Evolutionary conservation across 352 stramenopile genomes (phyloP).

Genomic region (Phytopythium ostracodes): DNA sequence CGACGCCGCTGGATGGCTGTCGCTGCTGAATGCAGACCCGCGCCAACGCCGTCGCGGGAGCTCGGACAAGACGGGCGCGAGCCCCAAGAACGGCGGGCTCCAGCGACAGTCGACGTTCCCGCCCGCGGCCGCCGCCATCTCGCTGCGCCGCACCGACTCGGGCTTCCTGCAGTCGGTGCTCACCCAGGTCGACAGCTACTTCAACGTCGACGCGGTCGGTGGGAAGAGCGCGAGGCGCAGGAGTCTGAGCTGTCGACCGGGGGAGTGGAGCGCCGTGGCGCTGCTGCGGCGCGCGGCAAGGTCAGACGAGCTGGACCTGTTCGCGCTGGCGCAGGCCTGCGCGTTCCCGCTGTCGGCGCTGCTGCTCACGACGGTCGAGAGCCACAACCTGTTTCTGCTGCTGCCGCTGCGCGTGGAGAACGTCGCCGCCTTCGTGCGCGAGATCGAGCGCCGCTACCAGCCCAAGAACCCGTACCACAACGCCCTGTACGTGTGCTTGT

Average conservation of each 20-base stretch:
- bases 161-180: slow-evolving; percentile 49
- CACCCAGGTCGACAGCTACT: slow-evolving; percentile 43
- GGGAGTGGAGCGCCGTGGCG: slow-evolving; percentile 36
- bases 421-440: slow-evolving; percentile 45
- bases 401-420: slow-evolving; percentile 52
- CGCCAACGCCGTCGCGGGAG: slow-evolving; percentile 6
- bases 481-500: slow-evolving; percentile 37
- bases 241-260: background rate
- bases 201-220: slow-evolving; percentile 5
- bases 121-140: slow-evolving; percentile 12
- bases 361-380: slow-evolving; percentile 62
- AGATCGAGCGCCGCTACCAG: slow-evolving; percentile 67
- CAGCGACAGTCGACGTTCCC: slow-evolving; percentile 2
- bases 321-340: slow-evolving; percentile 41
- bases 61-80: background rate
- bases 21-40: slow-evolving; percentile 48
- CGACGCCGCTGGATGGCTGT: slow-evolving; percentile 42
- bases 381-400: slow-evolving; percentile 51
- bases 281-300: slow-evolving; percentile 27
- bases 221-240: background rate
- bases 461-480: slow-evolving; percentile 81
- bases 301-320: slow-evolving; percentile 47
- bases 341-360: slow-evolving; percentile 55
- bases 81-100: background rate
- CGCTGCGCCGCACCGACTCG: slow-evolving; percentile 46